Conservation (phyloP, 2,329 filamentous ascomycete species). For the Ilyonectria robusta region DNA sequence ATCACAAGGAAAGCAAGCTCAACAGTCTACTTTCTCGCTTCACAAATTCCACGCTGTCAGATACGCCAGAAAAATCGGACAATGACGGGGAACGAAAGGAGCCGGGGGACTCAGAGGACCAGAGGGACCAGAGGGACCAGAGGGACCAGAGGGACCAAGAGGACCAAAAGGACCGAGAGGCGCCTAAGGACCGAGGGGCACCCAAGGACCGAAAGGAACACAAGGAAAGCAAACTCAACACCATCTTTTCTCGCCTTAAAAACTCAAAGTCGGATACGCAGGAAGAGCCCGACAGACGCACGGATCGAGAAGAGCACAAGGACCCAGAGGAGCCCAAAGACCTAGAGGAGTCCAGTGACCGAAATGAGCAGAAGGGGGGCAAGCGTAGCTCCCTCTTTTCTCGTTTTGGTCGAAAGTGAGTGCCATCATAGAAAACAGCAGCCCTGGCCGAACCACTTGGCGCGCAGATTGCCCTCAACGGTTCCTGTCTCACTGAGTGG, state of each 20-base stretch:
- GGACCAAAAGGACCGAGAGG: background rate
- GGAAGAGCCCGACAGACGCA: background rate
- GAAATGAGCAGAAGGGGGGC: background rate
- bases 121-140: background rate
- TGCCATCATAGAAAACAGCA: no score
- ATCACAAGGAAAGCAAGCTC: background rate
- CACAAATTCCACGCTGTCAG: background rate
- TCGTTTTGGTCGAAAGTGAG: background rate
- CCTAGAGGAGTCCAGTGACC: background rate
- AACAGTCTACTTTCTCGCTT: background rate
- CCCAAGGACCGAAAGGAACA: background rate
- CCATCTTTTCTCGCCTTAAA: constrained; percentile 36
- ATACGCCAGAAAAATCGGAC: background rate
- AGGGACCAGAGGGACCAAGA: background rate
- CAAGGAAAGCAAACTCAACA: background rate
- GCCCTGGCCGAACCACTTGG: no score
- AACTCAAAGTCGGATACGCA: background rate
- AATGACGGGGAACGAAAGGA: background rate
- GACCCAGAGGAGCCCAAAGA: background rate
- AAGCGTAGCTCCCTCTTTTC: background rate
- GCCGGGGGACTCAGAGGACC: background rate
- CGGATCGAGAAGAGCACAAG: background rate
- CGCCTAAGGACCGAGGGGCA: background rate
- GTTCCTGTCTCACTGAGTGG: no score
- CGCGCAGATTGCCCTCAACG: no score